These are phyloP conservation scores for Leishmania tarentolae DNA, from an alignment of 208 protist genomes.

Conservation along the genomic window DNA sequence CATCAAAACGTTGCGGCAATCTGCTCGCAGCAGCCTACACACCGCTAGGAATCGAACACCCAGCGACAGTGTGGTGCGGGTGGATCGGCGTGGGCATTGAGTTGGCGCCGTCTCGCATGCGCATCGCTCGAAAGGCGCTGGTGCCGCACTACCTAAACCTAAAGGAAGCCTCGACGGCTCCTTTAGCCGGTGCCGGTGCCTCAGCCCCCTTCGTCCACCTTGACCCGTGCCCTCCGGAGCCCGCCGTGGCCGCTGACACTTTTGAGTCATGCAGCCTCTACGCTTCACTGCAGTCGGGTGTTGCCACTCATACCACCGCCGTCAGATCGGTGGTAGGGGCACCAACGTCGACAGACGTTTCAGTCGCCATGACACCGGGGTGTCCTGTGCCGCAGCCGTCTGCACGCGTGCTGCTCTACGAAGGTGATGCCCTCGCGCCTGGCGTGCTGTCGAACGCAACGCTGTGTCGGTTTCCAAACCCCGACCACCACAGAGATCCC, in stretches of 20 bases:
- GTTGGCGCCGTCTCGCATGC: conserved; percentile 66
- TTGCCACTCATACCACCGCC: not conserved
- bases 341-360: conserved; percentile 16
- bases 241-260: conserved; percentile 11
- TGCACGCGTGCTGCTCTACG: conserved; percentile 54
- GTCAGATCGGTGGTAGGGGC: not conserved
- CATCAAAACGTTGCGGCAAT: conserved; percentile 7
- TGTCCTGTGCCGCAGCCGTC: conserved; percentile 26
- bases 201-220: conserved; percentile 10
- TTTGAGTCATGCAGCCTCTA: conserved; percentile 16
- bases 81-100: conserved; percentile 69
- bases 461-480: conserved; percentile 44
- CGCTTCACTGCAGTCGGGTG: conserved; percentile 1
- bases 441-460: conserved; percentile 63
- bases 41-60: conserved; percentile 12
- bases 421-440: conserved; percentile 53
- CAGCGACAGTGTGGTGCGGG: conserved; percentile 21
- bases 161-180: conserved; percentile 16
- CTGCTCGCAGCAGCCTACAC: conserved; percentile 15
- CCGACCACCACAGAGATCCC: conserved; percentile 6
- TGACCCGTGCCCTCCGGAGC: conserved; percentile 19
- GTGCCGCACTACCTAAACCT: conserved; percentile 45
- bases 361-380: conserved; percentile 6
- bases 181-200: not conserved
- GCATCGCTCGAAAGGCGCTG: conserved; percentile 53